Evolutionary conservation across 2,329 filamentous ascomycete species (phyloP).

Genomic region (Sphaerostilbella broomeana): DNA sequence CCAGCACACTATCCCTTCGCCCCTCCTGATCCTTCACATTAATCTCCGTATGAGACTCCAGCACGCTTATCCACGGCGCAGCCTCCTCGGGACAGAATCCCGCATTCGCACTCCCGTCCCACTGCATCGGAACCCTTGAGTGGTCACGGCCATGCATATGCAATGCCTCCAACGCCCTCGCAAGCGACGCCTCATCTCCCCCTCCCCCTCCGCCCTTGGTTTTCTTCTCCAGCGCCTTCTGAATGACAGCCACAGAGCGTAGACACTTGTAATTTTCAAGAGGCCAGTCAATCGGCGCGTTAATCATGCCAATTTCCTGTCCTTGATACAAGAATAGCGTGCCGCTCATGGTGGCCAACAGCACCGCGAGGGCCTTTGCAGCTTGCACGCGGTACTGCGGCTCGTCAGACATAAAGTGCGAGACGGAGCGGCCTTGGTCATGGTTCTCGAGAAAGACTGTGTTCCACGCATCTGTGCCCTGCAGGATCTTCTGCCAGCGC

Average conservation of each 20-base stretch:
- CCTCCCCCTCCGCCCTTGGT: too few species aligned
- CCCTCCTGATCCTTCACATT: constrained; percentile 47
- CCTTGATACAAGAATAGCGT: constrained; percentile 55
- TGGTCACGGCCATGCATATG: constrained; percentile 49
- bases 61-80: constrained; percentile 62
- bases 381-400: constrained; percentile 37
- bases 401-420: constrained; percentile 43
- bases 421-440: constrained; percentile 53
- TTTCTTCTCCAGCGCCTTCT: neutral
- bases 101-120: constrained; percentile 50
- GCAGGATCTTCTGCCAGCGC: constrained; percentile 45
- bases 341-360: constrained; percentile 43
- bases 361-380: constrained; percentile 47
- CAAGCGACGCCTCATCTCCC: constrained; percentile 38
- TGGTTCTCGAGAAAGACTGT: constrained; percentile 60
- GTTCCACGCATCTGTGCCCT: constrained; percentile 48
- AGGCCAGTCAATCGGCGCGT: constrained; percentile 44
- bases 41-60: constrained; percentile 48
- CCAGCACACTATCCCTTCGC: constrained; percentile 45
- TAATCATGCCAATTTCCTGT: constrained; percentile 56
- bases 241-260: constrained; percentile 48
- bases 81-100: constrained; percentile 48
- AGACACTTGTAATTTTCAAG: constrained; percentile 48
- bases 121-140: constrained; percentile 60
- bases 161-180: constrained; percentile 48